Percentiles rank a stretch among this genome's conserved stretches.
Conservation (phyloP, 1,284 basidiomycete species). For the Gomphus bonarii region DNA sequence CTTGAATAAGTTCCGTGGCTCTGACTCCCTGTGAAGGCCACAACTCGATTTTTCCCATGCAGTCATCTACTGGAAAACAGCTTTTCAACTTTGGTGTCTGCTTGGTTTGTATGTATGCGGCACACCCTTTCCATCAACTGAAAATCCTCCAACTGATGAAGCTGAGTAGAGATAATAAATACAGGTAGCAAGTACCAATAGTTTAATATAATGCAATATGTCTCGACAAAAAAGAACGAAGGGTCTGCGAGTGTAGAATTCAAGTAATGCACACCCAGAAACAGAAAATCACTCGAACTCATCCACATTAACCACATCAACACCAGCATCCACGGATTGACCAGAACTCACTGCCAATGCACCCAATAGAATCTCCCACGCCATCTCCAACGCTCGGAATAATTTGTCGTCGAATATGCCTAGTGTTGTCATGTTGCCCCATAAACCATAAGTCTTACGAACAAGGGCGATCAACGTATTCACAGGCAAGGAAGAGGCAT, state of each 20-base stretch:
- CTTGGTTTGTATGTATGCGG: too few relatives aligned
- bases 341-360: not conserved
- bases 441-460: conserved; percentile 11
- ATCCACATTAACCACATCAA: not conserved
- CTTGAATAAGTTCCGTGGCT: too few relatives aligned
- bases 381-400: conserved; percentile 12
- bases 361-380: conserved; percentile 13
- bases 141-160: too few relatives aligned
- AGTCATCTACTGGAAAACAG: too few relatives aligned
- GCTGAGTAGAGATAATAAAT: too few relatives aligned
- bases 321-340: not conserved
- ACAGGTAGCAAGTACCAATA: not conserved
- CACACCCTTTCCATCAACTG: too few relatives aligned
- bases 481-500: conserved; percentile 2
- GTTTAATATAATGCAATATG: too few relatives aligned
- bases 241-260: too few relatives aligned
- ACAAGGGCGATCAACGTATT: conserved; percentile 5
- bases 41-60: too few relatives aligned
- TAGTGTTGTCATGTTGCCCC: conserved; percentile 13
- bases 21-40: too few relatives aligned
- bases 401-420: conserved; percentile 13
- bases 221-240: not conserved
- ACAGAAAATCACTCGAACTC: not conserved
- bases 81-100: too few relatives aligned
- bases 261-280: not conserved